Base-by-base conservation (phyloP, 257 asterid species). In the Fraxinus excelsior region DNA sequence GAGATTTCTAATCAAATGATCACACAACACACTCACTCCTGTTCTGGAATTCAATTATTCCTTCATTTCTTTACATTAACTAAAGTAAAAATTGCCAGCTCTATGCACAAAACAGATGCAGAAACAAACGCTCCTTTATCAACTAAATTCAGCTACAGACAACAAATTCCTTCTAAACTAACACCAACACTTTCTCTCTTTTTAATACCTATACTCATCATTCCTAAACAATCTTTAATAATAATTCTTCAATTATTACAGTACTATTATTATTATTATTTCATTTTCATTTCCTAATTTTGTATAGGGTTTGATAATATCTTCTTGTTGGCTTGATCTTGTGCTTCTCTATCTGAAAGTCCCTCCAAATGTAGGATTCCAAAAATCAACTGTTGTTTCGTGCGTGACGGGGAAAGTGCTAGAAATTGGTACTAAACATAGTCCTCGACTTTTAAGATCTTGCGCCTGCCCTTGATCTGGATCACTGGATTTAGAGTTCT, bases 351-450 rank as follows among this genome's bases (percentile, higher is more conserved):
- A 93, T 90, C 97, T 87, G 87, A 87, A 94, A 14, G 95, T 89
- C 71, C 92, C 96, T 26, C 98, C 98, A 75, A 90, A 92, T 71
- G 96, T 90, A 49, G 97, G 97, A 23, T 90, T 92, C 97, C 97
- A 94, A 78, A 90, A 90, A 84, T 94, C 97, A 32, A 81, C 91
- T 4, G 91, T 76, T 0, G 97, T 85, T 77, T 94, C 98, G 31
- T 92, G 94, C 34, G 96, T 86, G 67, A 92, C 91, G 0, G 98
- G 97, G 74, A 90, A 94, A 18, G 97, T 94, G 91, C 91, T 92
- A 4, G 98, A 90, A 31, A 94, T 87, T 7, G 98, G 98, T 46
- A 94, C 96, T 58, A 94, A 77, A 79, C 98, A 94, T 73, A 94
- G 82, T 71, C 98, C 98, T 85, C 96, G 89, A 78, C 91, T 90